These are phyloP conservation scores for Aspergillus ibericus DNA, from an alignment of 2,329 filamentous ascomycete species.

Conservation along the genomic window DNA sequence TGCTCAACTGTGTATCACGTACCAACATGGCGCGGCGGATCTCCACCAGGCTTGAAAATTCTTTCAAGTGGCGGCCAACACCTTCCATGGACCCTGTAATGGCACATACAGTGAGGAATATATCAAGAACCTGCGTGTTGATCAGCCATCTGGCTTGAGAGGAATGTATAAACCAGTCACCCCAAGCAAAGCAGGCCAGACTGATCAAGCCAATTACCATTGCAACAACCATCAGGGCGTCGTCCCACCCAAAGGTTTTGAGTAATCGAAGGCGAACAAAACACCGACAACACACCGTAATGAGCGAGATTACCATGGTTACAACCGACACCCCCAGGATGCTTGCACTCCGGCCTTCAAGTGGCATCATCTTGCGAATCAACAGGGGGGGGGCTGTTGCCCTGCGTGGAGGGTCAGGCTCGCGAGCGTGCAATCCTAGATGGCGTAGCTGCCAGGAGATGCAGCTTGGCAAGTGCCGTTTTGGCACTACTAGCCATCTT, in stretches of 20 bases:
- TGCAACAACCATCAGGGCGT: constrained; percentile 32
- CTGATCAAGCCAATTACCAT: constrained; percentile 22
- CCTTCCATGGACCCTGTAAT: constrained; percentile 30
- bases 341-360: constrained; percentile 27
- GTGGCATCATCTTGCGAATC: constrained; percentile 5
- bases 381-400: not conserved
- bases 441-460: not conserved
- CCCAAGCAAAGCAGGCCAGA: too few relatives aligned
- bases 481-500: not conserved
- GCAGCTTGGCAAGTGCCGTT: not conserved
- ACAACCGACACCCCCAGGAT: constrained; percentile 29
- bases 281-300: constrained; percentile 29
- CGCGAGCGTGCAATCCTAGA: not conserved
- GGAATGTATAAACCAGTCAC: too few relatives aligned
- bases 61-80: constrained; percentile 22
- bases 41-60: constrained; percentile 2
- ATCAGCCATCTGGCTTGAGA: not conserved
- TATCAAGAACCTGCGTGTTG: constrained; percentile 24
- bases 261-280: constrained; percentile 32
- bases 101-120: constrained; percentile 30
- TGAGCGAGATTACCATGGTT: constrained; percentile 26
- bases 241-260: constrained; percentile 37
- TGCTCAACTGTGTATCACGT: not conserved
- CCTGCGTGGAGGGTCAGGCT: not conserved
- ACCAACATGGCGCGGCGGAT: constrained; percentile 6